Conservation (phyloP, 2,329 filamentous ascomycete genomes). For the Ambrosiella beaveri region DNA sequence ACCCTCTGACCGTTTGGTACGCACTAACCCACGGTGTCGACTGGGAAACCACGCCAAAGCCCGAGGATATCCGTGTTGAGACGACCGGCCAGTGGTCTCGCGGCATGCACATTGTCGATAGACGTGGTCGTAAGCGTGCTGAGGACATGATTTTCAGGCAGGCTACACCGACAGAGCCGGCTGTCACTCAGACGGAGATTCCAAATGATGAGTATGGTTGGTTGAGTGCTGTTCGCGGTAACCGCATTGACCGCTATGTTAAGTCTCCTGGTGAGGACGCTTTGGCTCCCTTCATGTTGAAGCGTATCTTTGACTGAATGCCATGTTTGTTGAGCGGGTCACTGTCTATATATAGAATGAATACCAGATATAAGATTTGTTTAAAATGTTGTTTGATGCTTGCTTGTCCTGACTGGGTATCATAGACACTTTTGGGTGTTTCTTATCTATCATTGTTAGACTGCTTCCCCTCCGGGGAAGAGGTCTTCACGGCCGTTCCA, state of each 20-base stretch:
- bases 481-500: too few species aligned
- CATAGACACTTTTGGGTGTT: not conserved
- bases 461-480: not conserved
- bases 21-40: constrained; percentile 42
- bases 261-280: constrained; percentile 47
- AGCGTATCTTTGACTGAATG: constrained; percentile 41
- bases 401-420: constrained; percentile 3
- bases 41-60: constrained; percentile 40
- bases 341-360: too few species aligned
- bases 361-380: not conserved
- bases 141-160: constrained; percentile 25
- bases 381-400: not conserved
- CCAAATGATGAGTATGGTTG: constrained; percentile 59
- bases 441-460: not conserved
- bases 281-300: constrained; percentile 50
- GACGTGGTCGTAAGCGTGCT: constrained; percentile 40
- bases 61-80: constrained; percentile 77
- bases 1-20: constrained; percentile 68
- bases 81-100: constrained; percentile 86
- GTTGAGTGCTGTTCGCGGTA: constrained; percentile 58
- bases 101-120: constrained; percentile 77
- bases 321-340: too few species aligned
- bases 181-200: constrained; percentile 30
- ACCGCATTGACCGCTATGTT: constrained; percentile 61
- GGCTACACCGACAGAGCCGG: constrained; percentile 23